Evolutionary conservation across 2,329 filamentous ascomycete genomes (phyloP), one percentile per base, ranked within the genome.

Genomic region (Neofusicoccum kwambonambiense): DNA sequence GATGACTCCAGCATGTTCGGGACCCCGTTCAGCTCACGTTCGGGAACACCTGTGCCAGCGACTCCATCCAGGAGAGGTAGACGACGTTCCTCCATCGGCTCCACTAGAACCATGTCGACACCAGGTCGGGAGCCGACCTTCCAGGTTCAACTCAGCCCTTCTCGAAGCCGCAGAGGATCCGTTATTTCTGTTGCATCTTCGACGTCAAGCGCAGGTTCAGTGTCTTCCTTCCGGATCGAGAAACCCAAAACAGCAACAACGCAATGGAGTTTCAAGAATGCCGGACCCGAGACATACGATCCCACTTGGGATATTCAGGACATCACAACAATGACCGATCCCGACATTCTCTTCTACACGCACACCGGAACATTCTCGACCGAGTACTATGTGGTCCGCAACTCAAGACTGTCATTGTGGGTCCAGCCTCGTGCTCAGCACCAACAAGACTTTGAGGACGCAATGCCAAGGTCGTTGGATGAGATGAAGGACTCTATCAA

Each of bases 291-390:
- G 8, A 54, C 49, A 2, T 65, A 54, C n/a, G 66, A 68, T 27
- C 22, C 57, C 5, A 58, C 60, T 3, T 68, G 65, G 50, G 57
- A 66, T 7, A 42, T 42, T 19, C 61, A 66, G 11, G 31, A 54
- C 9, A 51, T 58, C 15, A 61, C 65, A 13, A 63, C 68, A 3
- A 60, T 75, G n/a, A 68, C 68, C 1, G 47, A 69, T 49, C 73
- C 73, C 1, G 60, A 64, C 22, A 61, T 71, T 45, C 66, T 64
- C 1, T 83, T 81, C 68, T 73, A 82, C 65, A 35, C 69, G 8
- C 65, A 67, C 3, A 80, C 70, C 37, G 81, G 81, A 3, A 83
- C 81, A 0, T 83, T 83, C 68, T 79, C 77, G 2, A 83, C 81
- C 0, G 72, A 78, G n/a, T 75, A 75, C 60, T 69, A 69, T 27